Conservation (phyloP, 2,329 filamentous ascomycete genomes). For the Dothideomycetes sp. region DNA sequence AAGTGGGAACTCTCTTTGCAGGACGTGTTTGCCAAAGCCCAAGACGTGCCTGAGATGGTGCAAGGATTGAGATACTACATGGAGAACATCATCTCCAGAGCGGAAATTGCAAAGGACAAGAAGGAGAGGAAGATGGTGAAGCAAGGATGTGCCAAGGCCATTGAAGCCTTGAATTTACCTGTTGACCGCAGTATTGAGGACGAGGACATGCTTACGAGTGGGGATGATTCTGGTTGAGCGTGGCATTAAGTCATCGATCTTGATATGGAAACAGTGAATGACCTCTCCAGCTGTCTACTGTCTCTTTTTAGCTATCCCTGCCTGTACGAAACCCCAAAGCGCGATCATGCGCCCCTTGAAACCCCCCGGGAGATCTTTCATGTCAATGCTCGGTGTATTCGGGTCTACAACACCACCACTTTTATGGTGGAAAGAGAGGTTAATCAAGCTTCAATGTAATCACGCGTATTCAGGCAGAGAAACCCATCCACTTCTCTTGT, state of each 20-base stretch:
- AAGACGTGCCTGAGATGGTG: slow-evolving; percentile 56
- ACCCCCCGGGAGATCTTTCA: too few relatives aligned
- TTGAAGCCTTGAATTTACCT: slow-evolving; percentile 14
- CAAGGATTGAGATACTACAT: slow-evolving; percentile 72
- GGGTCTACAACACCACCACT: too few relatives aligned
- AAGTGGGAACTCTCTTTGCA: slow-evolving; percentile 49
- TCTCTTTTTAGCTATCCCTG: too few relatives aligned
- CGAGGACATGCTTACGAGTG: slow-evolving; percentile 6
- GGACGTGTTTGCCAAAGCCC: slow-evolving; percentile 55
- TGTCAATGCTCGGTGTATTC: too few relatives aligned
- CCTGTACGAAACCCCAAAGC: too few relatives aligned
- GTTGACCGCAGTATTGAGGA: not conserved
- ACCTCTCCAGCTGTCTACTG: not conserved
- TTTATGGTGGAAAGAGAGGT: too few relatives aligned
- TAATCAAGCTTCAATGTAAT: too few relatives aligned
- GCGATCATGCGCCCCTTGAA: too few relatives aligned
- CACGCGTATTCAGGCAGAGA: too few relatives aligned
- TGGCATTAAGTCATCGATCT: not conserved
- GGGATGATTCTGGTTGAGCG: slow-evolving; percentile 2
- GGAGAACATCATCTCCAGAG: slow-evolving; percentile 60
- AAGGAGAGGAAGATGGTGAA: slow-evolving; percentile 41
- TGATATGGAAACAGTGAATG: not conserved
- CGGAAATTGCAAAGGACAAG: slow-evolving; percentile 39
- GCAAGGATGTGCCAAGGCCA: slow-evolving; percentile 27
- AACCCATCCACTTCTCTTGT: too few relatives aligned